These are phyloP conservation scores for Podospora anserina DNA, from an alignment of 495 filamentous ascomycete genomes.

Conservation along the genomic window DNA sequence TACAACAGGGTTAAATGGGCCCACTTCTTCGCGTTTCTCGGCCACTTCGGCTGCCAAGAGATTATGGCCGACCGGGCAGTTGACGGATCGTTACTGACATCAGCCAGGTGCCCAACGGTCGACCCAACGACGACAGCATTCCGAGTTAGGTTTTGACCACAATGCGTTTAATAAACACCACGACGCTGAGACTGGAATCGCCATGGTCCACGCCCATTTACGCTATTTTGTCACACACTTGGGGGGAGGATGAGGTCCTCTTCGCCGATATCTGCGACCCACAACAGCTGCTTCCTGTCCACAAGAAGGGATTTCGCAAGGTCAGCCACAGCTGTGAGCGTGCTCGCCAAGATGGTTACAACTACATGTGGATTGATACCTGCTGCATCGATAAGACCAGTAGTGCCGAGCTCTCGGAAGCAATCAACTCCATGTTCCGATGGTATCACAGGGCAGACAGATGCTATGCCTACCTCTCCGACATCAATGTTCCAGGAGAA, in stretches of 20 bases:
- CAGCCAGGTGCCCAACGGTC: not conserved
- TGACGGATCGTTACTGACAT: not conserved
- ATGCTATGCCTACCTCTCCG: slow-evolving; percentile 9
- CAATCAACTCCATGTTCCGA: slow-evolving; percentile 13
- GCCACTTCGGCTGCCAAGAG: not conserved
- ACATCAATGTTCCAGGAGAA: not conserved
- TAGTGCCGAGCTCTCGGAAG: slow-evolving; percentile 9
- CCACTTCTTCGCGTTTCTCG: not conserved
- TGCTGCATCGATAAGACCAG: slow-evolving; percentile 9
- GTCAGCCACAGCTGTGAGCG: slow-evolving; percentile 3
- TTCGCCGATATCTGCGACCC: slow-evolving; percentile 5
- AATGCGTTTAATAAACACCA: slow-evolving; percentile 6
- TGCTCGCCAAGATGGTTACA: slow-evolving; percentile 2
- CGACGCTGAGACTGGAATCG: not conserved
- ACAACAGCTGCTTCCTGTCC: not conserved
- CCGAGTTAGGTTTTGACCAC: not conserved
- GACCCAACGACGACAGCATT: not conserved
- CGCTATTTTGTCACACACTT: slow-evolving; percentile 8
- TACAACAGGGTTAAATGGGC: not conserved
- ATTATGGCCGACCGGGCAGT: not conserved
- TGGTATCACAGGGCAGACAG: slow-evolving; percentile 8
- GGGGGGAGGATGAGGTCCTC: slow-evolving; percentile 8
- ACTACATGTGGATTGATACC: slow-evolving; percentile 9
- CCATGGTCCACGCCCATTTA: not conserved
- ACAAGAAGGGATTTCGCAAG: slow-evolving; percentile 6